Evolutionary conservation across 768 basidiomycete species (phyloP).

Genomic region (Pholiota molesta): DNA sequence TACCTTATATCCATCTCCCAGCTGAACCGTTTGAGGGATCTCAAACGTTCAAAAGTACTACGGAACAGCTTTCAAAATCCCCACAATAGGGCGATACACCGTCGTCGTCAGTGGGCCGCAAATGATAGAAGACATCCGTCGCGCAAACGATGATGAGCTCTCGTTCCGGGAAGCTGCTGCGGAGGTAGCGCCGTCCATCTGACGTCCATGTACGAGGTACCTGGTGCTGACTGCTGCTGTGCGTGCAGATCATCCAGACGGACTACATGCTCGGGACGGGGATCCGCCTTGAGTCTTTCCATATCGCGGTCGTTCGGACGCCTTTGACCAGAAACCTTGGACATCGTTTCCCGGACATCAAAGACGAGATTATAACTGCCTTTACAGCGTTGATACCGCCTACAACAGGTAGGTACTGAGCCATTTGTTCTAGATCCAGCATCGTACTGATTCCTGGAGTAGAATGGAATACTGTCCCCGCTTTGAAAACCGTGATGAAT

Average conservation of each 20-base stretch:
- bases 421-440: not conserved
- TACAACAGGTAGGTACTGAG: conserved; percentile 10
- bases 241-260: conserved; percentile 11
- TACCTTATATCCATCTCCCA: too few species aligned
- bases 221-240: not conserved
- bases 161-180: conserved; percentile 20
- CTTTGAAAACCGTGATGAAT: conserved; percentile 31
- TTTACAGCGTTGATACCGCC: conserved; percentile 40
- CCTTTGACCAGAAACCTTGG: conserved; percentile 20
- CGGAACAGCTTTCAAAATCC: conserved; percentile 18
- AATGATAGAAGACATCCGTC: conserved; percentile 19
- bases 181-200: conserved; percentile 5
- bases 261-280: conserved; percentile 19
- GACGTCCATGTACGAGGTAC: too few species aligned
- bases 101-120: conserved; percentile 17
- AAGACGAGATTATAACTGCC: conserved; percentile 48
- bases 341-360: conserved; percentile 19
- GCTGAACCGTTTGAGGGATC: not conserved
- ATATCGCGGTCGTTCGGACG: conserved; percentile 16
- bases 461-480: conserved; percentile 40
- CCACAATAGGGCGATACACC: conserved; percentile 17
- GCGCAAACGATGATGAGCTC: conserved; percentile 19
- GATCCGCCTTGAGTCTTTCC: conserved; percentile 15
- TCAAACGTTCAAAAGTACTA: conserved; percentile 9
- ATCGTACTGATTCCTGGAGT: not conserved